Base-by-base conservation (phyloP, 768 basidiomycete genomes). In the Termitomyces sp. region DNA sequence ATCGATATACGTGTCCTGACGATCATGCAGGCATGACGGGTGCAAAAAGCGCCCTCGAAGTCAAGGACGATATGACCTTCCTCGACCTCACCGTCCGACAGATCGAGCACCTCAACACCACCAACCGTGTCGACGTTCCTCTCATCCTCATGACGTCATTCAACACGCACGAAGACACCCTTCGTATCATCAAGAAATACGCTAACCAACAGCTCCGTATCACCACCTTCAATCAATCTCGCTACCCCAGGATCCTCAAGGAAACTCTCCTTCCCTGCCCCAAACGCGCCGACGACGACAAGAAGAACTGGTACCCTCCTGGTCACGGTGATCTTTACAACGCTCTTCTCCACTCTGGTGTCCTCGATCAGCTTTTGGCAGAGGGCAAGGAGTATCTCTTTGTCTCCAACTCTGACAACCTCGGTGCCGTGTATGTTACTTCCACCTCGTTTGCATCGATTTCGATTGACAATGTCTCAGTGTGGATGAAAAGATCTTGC, bases 111-210 rank as follows among this genome's bases (percentile, higher is more conserved):
- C 87, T 96, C 71, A 95, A 96, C 82, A 90, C 87, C 56, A 83
- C 86, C 53, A 80, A 85, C 71, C 85, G 85, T 65, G 89, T 92
- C 75, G 90, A 97, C 76, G 92, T 96, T 49, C 95, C 94, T n/a
- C 89, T 97, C 74, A 91, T 97, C 78, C 86, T 98, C 71, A 96
- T 97, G 96, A 97, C 95, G 71, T 96, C 94, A 59, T 98, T 98
- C 84, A 96, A 96, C 82, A 98, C 96, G 20, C 92, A 95, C 73
- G 93, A 97, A 42, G 95, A 98, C 74, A 96, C 96, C 54, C 86
- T 92, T 64, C 90, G 92, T 66, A 93, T 97, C 82, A 94, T 96
- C 77, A 94, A 97, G 76, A 97, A 96, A 79, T 97, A 97, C 74
- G 87, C 89, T 55, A 92, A 94, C 79, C 94, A 96, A 79, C 92